Percentiles rank a stretch among this genome's conserved stretches.
Conservation (phyloP, 768 basidiomycete species). For the Pluteus cervinus region DNA sequence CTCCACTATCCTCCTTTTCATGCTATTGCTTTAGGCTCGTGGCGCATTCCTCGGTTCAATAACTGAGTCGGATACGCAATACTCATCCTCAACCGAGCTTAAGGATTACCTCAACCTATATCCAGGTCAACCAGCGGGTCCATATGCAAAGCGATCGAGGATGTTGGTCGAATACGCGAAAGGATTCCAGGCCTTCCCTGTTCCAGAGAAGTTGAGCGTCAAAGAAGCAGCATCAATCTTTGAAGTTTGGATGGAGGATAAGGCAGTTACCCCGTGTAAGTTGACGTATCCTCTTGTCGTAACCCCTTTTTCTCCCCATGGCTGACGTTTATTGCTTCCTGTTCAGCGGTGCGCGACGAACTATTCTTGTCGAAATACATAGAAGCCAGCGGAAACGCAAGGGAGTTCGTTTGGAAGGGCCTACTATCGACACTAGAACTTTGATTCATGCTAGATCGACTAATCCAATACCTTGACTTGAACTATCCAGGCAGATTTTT, state of each 20-base stretch:
- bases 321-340: conserved; percentile 2
- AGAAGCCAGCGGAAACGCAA: conserved; percentile 72
- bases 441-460: too few relatives aligned
- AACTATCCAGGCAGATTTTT: too few relatives aligned
- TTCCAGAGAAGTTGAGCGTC: conserved; percentile 53
- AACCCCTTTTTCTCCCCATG: background rate
- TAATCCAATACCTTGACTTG: too few relatives aligned
- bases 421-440: conserved; percentile 29
- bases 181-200: conserved; percentile 33
- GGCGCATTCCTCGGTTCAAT: conserved; percentile 74
- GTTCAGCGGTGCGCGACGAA: conserved; percentile 48
- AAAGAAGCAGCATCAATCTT: conserved; percentile 72
- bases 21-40: conserved; percentile 36
- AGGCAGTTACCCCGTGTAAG: conserved; percentile 47
- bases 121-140: conserved; percentile 34
- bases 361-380: conserved; percentile 74
- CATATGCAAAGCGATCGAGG: conserved; percentile 51
- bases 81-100: conserved; percentile 57
- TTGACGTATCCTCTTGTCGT: conserved; percentile 9
- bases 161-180: conserved; percentile 46
- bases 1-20: background rate
- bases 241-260: conserved; percentile 67
- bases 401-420: conserved; percentile 72
- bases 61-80: conserved; percentile 53
- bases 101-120: conserved; percentile 50